These are phyloP conservation scores for Candida nemodendra DNA, from an alignment of 805 yeast species.

Conservation along the genomic window DNA sequence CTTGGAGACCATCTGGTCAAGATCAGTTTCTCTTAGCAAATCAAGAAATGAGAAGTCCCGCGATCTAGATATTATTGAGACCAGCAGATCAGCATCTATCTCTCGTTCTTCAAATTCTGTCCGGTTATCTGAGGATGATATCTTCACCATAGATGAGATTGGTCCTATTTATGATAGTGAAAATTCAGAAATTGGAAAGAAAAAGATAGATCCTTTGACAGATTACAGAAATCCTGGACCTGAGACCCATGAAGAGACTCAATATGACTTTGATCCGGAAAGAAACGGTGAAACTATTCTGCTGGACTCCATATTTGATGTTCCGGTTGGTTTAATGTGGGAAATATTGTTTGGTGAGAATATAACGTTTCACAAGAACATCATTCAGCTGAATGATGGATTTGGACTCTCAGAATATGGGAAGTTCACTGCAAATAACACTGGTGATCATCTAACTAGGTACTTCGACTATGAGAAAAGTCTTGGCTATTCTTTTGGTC, in stretches of 20 bases:
- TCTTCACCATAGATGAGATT: slow-evolving; percentile 32
- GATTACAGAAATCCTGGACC: slow-evolving; percentile 55
- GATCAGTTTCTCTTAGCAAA: slow-evolving; percentile 34
- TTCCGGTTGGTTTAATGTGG: slow-evolving; percentile 77
- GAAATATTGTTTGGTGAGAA: slow-evolving; percentile 68
- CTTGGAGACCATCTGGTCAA: slow-evolving; percentile 68
- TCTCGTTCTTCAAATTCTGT: slow-evolving; percentile 9
- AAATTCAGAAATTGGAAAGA: slow-evolving; percentile 23
- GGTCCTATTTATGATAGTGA: slow-evolving; percentile 23
- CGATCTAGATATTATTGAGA: slow-evolving; percentile 21
- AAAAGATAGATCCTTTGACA: slow-evolving; percentile 20
- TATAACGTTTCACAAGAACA: slow-evolving; percentile 37
- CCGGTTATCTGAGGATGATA: slow-evolving; percentile 29
- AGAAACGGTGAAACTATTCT: slow-evolving; percentile 51
- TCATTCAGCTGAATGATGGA: slow-evolving; percentile 46
- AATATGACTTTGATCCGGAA: slow-evolving; percentile 42
- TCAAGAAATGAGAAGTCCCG: slow-evolving; percentile 26
- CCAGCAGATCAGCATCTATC: slow-evolving; percentile 15
- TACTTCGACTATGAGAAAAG: slow-evolving; percentile 70
- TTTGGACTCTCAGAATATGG: slow-evolving; percentile 42
- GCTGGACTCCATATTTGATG: slow-evolving; percentile 49
- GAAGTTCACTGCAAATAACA: slow-evolving; percentile 35
- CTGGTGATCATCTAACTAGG: slow-evolving; percentile 45
- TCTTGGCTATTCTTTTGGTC: slow-evolving; percentile 82
- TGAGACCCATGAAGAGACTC: slow-evolving; percentile 56